phyloP scores from a whole-genome alignment of 176 grass and related monocot species.

The Rhynchospora tenuis region DNA sequence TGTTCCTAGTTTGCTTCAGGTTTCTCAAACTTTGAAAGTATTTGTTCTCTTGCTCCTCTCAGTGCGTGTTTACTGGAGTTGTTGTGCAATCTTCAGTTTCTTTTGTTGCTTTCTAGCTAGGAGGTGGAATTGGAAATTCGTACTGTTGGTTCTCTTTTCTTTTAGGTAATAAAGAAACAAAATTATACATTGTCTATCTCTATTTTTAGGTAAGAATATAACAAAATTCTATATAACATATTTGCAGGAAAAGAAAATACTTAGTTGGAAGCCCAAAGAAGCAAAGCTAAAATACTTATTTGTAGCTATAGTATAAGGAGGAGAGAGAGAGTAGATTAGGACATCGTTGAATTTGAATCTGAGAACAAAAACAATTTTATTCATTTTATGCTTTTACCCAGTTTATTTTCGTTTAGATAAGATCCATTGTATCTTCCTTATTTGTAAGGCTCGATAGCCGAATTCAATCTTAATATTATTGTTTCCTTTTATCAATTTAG shows the following conservation, averaged over 20 bases:
- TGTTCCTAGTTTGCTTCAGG: neutral
- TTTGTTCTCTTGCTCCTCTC: neutral
- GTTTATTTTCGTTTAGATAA: too few relatives aligned
- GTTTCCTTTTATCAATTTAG: too few relatives aligned
- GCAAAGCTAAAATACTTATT: too few relatives aligned
- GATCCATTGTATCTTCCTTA: too few relatives aligned
- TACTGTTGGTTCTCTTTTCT: neutral
- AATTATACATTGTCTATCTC: neutral
- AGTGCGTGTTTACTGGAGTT: neutral
- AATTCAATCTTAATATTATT: too few relatives aligned
- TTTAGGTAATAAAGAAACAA: neutral
- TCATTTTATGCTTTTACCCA: too few relatives aligned
- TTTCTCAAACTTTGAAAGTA: neutral
- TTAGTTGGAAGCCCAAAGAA: neutral
- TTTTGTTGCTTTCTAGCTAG: neutral
- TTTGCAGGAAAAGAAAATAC: neutral
- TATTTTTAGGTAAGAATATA: neutral
- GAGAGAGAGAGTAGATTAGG: too few relatives aligned
- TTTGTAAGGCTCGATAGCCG: too few relatives aligned
- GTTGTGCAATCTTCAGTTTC: neutral
- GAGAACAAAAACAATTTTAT: too few relatives aligned
- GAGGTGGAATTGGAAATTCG: neutral
- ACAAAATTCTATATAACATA: neutral
- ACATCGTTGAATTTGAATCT: too few relatives aligned
- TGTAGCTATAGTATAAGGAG: too few relatives aligned